These are phyloP conservation scores for Pythium vanterpoolii DNA, from an alignment of 352 stramenopile species.

Conservation along the genomic window DNA sequence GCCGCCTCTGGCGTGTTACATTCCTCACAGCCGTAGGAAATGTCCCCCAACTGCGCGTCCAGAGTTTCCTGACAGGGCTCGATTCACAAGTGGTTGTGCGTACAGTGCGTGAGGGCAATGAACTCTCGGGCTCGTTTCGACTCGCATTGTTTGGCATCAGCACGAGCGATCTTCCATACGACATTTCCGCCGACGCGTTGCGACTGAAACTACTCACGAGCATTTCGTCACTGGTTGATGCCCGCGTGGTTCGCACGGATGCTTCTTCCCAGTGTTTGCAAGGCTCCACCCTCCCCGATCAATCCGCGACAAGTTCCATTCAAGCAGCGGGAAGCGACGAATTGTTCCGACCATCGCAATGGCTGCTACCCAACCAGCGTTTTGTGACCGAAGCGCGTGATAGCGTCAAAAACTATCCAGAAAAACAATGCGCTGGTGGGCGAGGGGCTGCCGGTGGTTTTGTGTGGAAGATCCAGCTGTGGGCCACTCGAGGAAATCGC, in stretches of 20 bases:
- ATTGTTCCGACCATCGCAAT: slow-evolving; percentile 46
- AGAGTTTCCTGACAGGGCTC: slow-evolving; percentile 73
- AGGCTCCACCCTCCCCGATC: slow-evolving; percentile 56
- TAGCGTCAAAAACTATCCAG: slow-evolving; percentile 42
- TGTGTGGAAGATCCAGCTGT: slow-evolving; percentile 91
- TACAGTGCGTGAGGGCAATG: slow-evolving; percentile 81
- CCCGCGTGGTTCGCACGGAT: slow-evolving; percentile 74
- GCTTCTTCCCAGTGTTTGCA: slow-evolving; percentile 39
- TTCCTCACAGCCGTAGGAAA: slow-evolving; percentile 87
- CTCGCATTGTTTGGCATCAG: slow-evolving; percentile 64
- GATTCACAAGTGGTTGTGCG: slow-evolving; percentile 64
- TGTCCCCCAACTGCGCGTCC: slow-evolving; percentile 62
- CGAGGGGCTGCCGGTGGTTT: slow-evolving; percentile 74
- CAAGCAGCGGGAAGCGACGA: slow-evolving; percentile 25
- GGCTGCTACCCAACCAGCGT: slow-evolving; percentile 44
- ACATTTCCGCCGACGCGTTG: slow-evolving; percentile 68
- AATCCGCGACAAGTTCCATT: slow-evolving; percentile 37
- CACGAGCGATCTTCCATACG: slow-evolving; percentile 62
- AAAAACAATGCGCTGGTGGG: slow-evolving; percentile 85
- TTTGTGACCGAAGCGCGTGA: slow-evolving; percentile 32
- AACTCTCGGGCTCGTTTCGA: slow-evolving; percentile 83
- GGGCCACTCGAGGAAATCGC: slow-evolving; percentile 81
- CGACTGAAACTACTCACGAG: slow-evolving; percentile 37
- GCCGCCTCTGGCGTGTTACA: slow-evolving; percentile 87
- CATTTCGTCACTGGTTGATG: slow-evolving; percentile 56